Evolutionary conservation across 176 grass and related monocot genomes (phyloP), one percentile per base, ranked within the genome.

Genomic region (Zoysia japonica): DNA sequence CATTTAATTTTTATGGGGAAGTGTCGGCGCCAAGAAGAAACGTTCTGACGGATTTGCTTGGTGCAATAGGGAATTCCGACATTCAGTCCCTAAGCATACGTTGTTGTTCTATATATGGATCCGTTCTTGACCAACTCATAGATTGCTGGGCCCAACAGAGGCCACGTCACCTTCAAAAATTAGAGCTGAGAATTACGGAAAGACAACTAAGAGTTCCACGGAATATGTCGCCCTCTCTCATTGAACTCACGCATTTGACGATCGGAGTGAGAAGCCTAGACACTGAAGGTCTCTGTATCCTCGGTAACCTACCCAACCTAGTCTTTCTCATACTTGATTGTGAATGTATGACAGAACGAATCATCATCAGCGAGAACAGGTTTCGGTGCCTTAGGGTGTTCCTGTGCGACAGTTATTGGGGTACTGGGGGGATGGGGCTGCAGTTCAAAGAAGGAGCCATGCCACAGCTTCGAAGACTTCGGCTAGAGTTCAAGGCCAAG

Each of bases 201-300:
- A 6, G 5, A 2, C 48, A 1, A 6, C 15, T 0, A 6, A 14
- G 11, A 9, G 19, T 17, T 35, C 41, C 55, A 28, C 54, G 0
- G 2, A 2, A 47, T 11, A 46, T 75, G 15, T 17, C 8, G 48
- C 7, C 15, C 17, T 75, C 39, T 2, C 53, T 75, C 3, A 38
- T n/a, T 5, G n/a, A 11, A 1, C 10, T 70, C 4, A 70, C 67
- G 15, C 54, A 46, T 5, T 12, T 75, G 41, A 2, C 1, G 9
- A 15, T 75, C 1, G 1, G 0, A 7, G 45, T 28, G 12, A 0
- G 0, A 2, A 0, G 0, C 4, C 11, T 35, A 35, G 19, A 14
- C 28, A 0, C 0, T 2, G 55, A 47, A 17, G 60, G 9, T 50
- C 0, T 65, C 28, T 9, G 4, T 63, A 12, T 2, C 3, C 35